phyloP scores from a whole-genome alignment of 306 rosid genomes.

The Benincasa hispida region DNA sequence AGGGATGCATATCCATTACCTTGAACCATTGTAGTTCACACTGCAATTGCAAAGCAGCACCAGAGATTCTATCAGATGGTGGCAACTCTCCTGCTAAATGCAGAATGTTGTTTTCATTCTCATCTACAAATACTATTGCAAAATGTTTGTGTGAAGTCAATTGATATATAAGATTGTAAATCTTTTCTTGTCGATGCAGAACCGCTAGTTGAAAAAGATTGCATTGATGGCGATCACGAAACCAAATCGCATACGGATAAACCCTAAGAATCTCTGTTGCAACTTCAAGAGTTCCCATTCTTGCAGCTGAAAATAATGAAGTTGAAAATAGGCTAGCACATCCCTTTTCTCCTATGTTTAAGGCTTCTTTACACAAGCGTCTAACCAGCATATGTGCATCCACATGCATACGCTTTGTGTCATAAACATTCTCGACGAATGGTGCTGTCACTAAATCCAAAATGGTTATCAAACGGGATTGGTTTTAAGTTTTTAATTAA shows the following conservation, averaged over 20 bases:
- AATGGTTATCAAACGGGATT: not conserved
- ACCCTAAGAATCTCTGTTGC: not conserved
- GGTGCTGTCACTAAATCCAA: not conserved
- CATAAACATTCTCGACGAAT: not conserved
- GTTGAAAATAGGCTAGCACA: not conserved
- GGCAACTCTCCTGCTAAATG: not conserved
- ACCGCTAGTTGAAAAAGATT: not conserved
- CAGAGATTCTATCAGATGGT: not conserved
- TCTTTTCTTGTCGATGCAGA: not conserved
- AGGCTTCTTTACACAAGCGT: not conserved
- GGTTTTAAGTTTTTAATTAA: too few species aligned
- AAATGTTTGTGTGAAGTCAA: slow-evolving; percentile 1
- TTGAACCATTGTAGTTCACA: slow-evolving; percentile 3
- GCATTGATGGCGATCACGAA: not conserved
- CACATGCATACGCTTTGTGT: not conserved
- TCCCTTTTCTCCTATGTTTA: not conserved
- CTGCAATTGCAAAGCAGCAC: slow-evolving; percentile 4
- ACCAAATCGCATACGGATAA: not conserved
- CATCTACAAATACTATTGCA: not conserved
- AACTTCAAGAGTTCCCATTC: not conserved
- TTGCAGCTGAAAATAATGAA: slow-evolving; percentile 1
- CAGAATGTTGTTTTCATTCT: not conserved
- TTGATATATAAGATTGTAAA: slow-evolving; percentile 4
- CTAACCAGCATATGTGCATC: not conserved
- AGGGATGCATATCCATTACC: not conserved